These are phyloP conservation scores for Diaporthe sp. DNA, from an alignment of 2,329 filamentous ascomycete genomes.

Conservation along the genomic window DNA sequence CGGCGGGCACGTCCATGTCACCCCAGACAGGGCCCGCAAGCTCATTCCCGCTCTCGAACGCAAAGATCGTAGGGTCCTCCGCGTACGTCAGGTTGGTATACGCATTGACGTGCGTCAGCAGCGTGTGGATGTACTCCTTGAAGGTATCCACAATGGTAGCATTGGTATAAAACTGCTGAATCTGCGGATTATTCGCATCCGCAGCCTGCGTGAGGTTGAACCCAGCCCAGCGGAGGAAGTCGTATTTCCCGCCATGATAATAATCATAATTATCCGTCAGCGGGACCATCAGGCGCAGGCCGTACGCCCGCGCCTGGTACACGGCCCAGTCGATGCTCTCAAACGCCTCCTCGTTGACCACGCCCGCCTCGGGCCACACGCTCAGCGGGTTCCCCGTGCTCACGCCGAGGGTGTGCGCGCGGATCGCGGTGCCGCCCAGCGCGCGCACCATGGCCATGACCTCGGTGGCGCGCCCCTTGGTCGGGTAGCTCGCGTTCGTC, in stretches of 20 bases:
- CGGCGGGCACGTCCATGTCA: conserved; percentile 57
- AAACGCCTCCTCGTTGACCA: conserved; percentile 58
- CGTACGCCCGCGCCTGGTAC: conserved; percentile 58
- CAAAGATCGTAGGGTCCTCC: conserved; percentile 63
- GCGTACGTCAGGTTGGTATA: conserved; percentile 61
- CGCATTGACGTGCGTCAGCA: conserved; percentile 59
- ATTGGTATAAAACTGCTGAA: conserved; percentile 62
- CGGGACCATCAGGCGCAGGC: conserved; percentile 58
- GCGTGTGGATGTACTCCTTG: conserved; percentile 58
- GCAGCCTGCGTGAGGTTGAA: conserved; percentile 54
- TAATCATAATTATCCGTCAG: conserved; percentile 64
- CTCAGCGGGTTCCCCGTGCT: conserved; percentile 62
- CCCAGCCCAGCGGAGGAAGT: conserved; percentile 60
- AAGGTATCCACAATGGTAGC: conserved; percentile 55
- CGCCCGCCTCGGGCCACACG: conserved; percentile 54
- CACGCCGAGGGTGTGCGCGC: conserved; percentile 60
- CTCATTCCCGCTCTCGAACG: conserved; percentile 63
- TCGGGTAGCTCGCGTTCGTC: conserved; percentile 59
- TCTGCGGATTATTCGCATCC: conserved; percentile 52
- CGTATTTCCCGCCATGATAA: conserved; percentile 64
- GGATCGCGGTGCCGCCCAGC: conserved; percentile 59
- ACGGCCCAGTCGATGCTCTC: conserved; percentile 62
- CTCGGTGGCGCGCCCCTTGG: conserved; percentile 59
- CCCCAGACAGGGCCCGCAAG: conserved; percentile 57
- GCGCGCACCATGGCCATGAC: conserved; percentile 58